Conservation (phyloP, 208 protist genomes). For the Leishmania martiniquensis region DNA sequence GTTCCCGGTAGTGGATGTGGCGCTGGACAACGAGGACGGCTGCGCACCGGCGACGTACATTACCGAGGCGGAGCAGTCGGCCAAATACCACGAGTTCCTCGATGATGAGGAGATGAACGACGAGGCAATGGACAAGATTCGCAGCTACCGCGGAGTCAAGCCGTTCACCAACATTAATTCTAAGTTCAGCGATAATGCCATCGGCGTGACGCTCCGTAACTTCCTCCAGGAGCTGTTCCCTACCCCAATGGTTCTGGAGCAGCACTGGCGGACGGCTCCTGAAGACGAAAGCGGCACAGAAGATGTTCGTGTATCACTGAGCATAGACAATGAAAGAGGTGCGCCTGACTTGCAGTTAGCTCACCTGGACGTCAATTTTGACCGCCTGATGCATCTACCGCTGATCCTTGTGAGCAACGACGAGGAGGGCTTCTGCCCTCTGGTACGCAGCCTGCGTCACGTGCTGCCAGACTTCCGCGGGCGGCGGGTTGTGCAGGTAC, state of each 20-base stretch:
- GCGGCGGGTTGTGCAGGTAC: conserved; percentile 17
- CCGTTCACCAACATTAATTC: conserved; percentile 30
- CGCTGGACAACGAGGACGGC: conserved; percentile 30
- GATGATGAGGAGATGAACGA: conserved; percentile 3
- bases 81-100: conserved; percentile 16
- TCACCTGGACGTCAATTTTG: background rate
- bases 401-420: conserved; percentile 25
- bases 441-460: conserved; percentile 24
- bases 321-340: background rate
- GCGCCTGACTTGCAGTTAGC: background rate
- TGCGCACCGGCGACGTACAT: conserved; percentile 24
- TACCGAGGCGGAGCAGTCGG: conserved; percentile 3
- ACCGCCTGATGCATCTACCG: conserved; percentile 7
- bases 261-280: background rate
- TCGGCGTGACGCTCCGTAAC: conserved; percentile 9
- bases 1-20: conserved; percentile 24
- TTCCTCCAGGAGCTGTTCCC: conserved; percentile 26
- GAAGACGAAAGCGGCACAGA: background rate
- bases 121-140: background rate
- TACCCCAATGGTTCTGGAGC: conserved; percentile 17
- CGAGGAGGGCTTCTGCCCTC: conserved; percentile 28
- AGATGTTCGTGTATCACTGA: background rate
- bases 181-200: conserved; percentile 1
- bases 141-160: background rate
- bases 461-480: conserved; percentile 12